Evolutionary conservation across 2,329 filamentous ascomycete species (phyloP).

Genomic region (Tolypocladium nubicola): DNA sequence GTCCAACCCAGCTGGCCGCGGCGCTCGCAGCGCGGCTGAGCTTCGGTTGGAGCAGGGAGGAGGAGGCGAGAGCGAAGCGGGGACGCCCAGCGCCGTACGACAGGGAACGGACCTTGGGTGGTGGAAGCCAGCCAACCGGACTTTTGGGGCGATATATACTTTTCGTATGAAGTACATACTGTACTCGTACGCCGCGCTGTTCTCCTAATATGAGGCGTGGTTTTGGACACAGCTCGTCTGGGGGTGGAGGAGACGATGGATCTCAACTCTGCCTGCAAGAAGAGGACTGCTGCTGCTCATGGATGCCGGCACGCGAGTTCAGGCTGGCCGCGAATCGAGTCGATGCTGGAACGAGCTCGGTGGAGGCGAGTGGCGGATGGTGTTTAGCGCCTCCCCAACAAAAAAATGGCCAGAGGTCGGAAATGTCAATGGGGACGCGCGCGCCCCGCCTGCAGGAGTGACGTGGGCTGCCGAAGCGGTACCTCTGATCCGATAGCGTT

Average conservation of each 20-base stretch:
- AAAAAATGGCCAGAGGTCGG: background rate
- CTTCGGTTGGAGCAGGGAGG: background rate
- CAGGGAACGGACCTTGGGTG: background rate
- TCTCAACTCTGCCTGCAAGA: background rate
- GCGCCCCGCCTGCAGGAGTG: background rate
- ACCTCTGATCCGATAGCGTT: background rate
- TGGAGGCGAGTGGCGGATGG: background rate
- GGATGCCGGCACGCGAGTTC: background rate
- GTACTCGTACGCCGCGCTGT: background rate
- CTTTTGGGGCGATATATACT: background rate
- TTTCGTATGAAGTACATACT: too few relatives aligned
- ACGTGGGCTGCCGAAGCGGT: background rate
- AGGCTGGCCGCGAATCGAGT: background rate
- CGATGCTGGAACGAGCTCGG: background rate
- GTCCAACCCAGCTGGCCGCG: background rate
- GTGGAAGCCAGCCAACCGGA: background rate
- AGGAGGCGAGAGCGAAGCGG: background rate
- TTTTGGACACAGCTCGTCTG: background rate
- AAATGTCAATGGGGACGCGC: background rate
- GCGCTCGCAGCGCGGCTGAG: background rate
- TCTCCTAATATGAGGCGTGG: background rate
- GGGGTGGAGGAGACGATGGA: background rate
- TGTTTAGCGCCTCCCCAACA: conserved; percentile 3
- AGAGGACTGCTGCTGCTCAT: background rate
- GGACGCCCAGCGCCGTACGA: background rate